Evolutionary conservation across 2,329 filamentous ascomycete species (phyloP).

Genomic region (Xylaria polymorpha): DNA sequence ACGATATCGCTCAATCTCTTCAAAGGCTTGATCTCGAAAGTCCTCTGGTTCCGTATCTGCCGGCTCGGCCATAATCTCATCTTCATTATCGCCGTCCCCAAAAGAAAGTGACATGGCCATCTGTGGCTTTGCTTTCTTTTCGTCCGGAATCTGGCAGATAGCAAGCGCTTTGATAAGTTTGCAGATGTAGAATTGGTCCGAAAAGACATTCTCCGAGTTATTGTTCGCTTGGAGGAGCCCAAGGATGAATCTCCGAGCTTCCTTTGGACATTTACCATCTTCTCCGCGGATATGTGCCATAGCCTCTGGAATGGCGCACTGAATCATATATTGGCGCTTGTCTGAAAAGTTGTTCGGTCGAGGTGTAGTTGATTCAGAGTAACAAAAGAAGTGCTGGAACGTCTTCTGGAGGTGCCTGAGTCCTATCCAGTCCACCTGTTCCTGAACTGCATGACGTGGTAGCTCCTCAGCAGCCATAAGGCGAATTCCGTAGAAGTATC

Average conservation of each 20-base stretch:
- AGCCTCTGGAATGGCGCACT: constrained; percentile 83
- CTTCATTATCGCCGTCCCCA: constrained; percentile 56
- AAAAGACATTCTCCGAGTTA: constrained; percentile 88
- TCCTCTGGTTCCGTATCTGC: constrained; percentile 56
- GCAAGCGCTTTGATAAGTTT: constrained; percentile 75
- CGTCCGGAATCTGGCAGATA: constrained; percentile 65
- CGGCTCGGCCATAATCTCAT: constrained; percentile 56
- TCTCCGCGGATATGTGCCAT: constrained; percentile 81
- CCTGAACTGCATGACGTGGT: constrained; percentile 77
- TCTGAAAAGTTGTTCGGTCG: constrained; percentile 92
- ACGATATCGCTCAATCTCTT: constrained; percentile 74
- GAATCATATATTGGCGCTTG: constrained; percentile 84
- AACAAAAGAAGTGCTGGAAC: constrained; percentile 90
- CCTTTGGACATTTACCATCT: constrained; percentile 79
- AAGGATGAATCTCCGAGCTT: constrained; percentile 84
- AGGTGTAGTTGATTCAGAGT: constrained; percentile 80
- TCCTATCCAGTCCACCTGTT: constrained; percentile 76
- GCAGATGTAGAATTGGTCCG: constrained; percentile 89
- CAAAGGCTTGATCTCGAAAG: constrained; percentile 65
- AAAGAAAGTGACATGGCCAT: constrained; percentile 57
- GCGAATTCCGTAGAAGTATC: constrained; percentile 94
- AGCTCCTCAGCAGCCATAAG: constrained; percentile 84
- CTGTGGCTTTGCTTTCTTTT: constrained; percentile 55
- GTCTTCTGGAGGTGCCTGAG: constrained; percentile 85
- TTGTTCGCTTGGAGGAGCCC: constrained; percentile 95